Base-by-base conservation (phyloP, 192 early-diverging fungal species). In the Phlyctochytrium bullatum region DNA sequence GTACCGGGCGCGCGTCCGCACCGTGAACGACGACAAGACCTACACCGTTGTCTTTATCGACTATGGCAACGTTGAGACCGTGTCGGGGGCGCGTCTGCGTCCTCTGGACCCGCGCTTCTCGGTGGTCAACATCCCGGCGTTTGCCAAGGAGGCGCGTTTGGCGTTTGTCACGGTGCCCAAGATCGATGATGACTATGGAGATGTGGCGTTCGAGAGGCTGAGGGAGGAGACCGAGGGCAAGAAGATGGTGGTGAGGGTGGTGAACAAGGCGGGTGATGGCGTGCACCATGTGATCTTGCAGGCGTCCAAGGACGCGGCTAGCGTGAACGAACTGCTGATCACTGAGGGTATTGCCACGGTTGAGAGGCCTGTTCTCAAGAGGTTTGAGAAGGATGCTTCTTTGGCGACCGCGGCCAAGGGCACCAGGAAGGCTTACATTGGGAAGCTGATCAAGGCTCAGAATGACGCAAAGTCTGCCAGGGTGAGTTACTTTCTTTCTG, bases 51-150 rank as follows among this genome's bases (percentile, higher is more conserved):
- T 86, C 3, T 99, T 96, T 74, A 76, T 97, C 52, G 97, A 99
- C 80, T 97, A 93, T 80, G 97, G 97, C 53, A 99, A 99, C 78
- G 84, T 88, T 2, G 95, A 99, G 69, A 78, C 82, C 2, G 61
- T 99, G 30, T 78, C 89, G 1, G 62, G 80, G 29, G 82, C 86
- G 33, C 86, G 89, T 4, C 59, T 95, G 30, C 88, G 91, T 24
- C 84, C 92, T 1, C 78, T 99, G 34, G 83, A 91, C n/a, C 50
- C 82, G 16, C 76, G 85, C 56, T 96, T 96, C 78, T 65, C 34
- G 25, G 52, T 64, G 16, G 36, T 69, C 12, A 29, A 60, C 36
- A 75, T 89, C 50, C 83, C 88, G 14, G 77, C 90, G 20, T 91
- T 93, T 65, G 89, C 94, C 27, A 81, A 86, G 33, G 92, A 94